Conservation (phyloP, 1,284 basidiomycete species). For the Ceratobasidium sp. region DNA sequence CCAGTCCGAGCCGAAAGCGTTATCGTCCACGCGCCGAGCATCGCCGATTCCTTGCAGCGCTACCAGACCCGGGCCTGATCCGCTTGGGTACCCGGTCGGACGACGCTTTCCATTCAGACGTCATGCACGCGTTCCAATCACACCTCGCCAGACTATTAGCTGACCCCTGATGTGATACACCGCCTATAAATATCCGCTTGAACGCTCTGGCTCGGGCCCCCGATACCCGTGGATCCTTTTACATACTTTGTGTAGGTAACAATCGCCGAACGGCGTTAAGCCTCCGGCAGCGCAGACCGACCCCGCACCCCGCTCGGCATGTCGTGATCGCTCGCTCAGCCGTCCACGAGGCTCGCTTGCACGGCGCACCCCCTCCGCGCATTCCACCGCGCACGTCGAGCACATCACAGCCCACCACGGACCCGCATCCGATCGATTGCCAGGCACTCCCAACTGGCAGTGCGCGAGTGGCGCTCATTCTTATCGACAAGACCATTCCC, state of each 20-base stretch:
- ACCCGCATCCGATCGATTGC: conserved; percentile 1
- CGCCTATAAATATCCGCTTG: conserved; percentile 6
- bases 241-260: background rate
- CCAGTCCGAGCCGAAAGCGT: conserved; percentile 31
- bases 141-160: background rate
- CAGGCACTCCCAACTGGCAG: conserved; percentile 4
- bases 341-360: conserved; percentile 18
- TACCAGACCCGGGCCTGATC: background rate
- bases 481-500: background rate
- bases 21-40: conserved; percentile 39
- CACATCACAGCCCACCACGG: background rate
- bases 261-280: conserved; percentile 22
- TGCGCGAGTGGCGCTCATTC: conserved; percentile 3
- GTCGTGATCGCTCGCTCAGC: conserved; percentile 6
- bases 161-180: background rate
- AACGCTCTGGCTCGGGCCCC: background rate
- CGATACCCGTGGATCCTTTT: too few species aligned
- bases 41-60: conserved; percentile 23
- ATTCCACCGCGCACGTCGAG: too few species aligned
- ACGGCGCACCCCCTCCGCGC: background rate
- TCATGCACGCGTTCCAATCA: background rate
- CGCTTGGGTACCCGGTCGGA: background rate
- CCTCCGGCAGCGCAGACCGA: conserved; percentile 13
- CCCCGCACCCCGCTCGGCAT: conserved; percentile 13
- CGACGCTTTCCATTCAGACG: background rate